Conservation (phyloP, 2,329 filamentous ascomycete genomes). For the Penicillium sp. region DNA sequence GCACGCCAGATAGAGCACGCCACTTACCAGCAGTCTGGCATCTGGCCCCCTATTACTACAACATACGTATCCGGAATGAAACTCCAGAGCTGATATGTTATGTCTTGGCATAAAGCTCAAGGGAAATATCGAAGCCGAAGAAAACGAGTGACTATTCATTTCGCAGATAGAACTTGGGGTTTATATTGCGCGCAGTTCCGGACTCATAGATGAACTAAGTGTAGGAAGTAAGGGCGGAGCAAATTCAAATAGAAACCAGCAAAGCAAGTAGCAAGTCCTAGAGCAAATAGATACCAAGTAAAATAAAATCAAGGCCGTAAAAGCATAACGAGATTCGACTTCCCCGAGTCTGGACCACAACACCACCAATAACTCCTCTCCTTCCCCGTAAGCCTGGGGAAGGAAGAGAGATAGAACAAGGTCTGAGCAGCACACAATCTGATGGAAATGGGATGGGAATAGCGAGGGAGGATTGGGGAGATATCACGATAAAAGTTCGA, state of each 20-base stretch:
- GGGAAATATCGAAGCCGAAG: not conserved
- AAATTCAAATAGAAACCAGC: not conserved
- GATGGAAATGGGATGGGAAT: not conserved
- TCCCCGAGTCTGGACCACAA: conserved; percentile 8
- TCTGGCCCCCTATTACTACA: not conserved
- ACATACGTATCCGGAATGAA: not conserved
- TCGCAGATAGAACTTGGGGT: not conserved
- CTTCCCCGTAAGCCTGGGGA: not conserved
- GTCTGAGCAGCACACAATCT: conserved; percentile 6
- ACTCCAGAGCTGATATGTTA: no score
- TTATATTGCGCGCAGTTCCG: not conserved
- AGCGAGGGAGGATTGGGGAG: conserved; percentile 1
- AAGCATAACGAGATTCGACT: not conserved
- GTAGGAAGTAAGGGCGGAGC: not conserved
- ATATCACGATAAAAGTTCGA: not conserved
- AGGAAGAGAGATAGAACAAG: not conserved
- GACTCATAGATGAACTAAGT: not conserved
- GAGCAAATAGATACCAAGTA: not conserved
- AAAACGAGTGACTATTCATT: not conserved
- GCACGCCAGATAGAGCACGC: conserved; percentile 4
- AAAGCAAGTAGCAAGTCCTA: not conserved
- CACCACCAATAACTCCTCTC: conserved; percentile 3
- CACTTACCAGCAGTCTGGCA: not conserved
- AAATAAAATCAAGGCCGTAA: not conserved
- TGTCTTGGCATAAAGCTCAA: no score